Evolutionary conservation across 2,329 filamentous ascomycete genomes (phyloP), one percentile per base, ranked within the genome.

Genomic region (Raffaelea ambrosiae): DNA sequence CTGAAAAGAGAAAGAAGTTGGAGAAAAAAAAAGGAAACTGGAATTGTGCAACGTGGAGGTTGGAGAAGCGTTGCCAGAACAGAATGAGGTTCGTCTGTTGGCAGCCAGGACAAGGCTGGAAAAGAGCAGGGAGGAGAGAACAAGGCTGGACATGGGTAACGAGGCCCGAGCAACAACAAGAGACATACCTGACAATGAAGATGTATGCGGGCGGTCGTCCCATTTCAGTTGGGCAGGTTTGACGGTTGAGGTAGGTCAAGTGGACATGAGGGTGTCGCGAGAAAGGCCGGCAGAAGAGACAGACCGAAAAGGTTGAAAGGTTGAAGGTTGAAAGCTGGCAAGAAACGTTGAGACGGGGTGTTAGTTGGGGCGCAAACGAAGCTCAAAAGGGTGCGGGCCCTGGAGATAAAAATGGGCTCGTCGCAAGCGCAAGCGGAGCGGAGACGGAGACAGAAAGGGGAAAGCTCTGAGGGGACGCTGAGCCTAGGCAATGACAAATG

Each of bases 111-210:
- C 9, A 36, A 22, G 23, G 18, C 3, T 18, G 42, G n/a, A 39
- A 10, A 19, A 18, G 21, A 46, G n/a, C 18, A 26, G 23, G 35
- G 5, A 38, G 16, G 35, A 19, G 18, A 38, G 8, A 38, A 38
- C 8, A 38, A 9, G 14, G 35, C 13, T 13, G 26, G 26, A 13
- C 26, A 7, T n/a, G n/a, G n/a, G n/a, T n/a, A 33, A 33, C 31
- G 16, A 33, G 9, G 31, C 9, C 16, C 31, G 16, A n/a, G 14
- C 13, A 19, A n/a, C 13, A 29, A 43, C 16, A 3, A 47, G 14
- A n/a, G n/a, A 61, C 66, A 43, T 57, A 73, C 71, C 71, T 69
- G 54, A 73, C 71, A 54, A 74, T 68, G 51, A 74, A 74, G 50
- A 74, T 63, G 48, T 71, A 72, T 58, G 70, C 69, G 53, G 71